phyloP scores from a whole-genome alignment of 78 protist species.

The Dictyostelium citrinum region DNA sequence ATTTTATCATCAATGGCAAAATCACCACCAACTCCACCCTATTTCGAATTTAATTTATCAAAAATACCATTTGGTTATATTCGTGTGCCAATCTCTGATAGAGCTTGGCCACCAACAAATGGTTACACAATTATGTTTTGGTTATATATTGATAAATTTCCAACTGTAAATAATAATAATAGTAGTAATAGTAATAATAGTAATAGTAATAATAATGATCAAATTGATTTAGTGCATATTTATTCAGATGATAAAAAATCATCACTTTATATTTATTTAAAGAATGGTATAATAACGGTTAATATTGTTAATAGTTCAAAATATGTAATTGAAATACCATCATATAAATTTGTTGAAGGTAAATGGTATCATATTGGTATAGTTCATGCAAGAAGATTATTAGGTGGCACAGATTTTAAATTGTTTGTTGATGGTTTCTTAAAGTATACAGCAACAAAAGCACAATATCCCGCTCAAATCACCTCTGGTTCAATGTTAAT shows the following conservation, averaged over 20 bases:
- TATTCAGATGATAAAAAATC: constrained; percentile 54
- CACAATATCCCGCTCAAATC: constrained; percentile 57
- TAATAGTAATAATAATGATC: not conserved
- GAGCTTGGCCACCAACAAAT: constrained; percentile 69
- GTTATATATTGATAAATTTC: constrained; percentile 54
- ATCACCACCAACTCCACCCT: constrained; percentile 66
- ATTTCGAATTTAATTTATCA: constrained; percentile 59
- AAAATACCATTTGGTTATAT: constrained; percentile 32
- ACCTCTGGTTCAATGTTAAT: not conserved
- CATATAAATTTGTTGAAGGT: constrained; percentile 16
- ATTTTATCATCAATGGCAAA: constrained; percentile 67
- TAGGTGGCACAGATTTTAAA: constrained; percentile 69
- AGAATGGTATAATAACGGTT: constrained; percentile 14
- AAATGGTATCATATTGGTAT: constrained; percentile 75
- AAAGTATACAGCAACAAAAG: constrained; percentile 22
- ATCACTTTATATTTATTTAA: constrained; percentile 8
- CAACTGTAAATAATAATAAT: not conserved
- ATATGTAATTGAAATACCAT: constrained; percentile 36
- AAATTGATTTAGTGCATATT: constrained; percentile 41
- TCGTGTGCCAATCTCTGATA: not conserved
- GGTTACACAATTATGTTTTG: constrained; percentile 72
- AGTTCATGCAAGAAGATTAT: constrained; percentile 53
- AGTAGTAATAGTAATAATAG: not conserved
- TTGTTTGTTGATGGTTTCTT: constrained; percentile 63
- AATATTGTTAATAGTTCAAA: constrained; percentile 29